A percentile compares a stretch with the other conserved stretches of the same genome.
These are phyloP conservation scores for Prunus armeniaca DNA, from an alignment of 306 rosid genomes.

Conservation along the genomic window DNA sequence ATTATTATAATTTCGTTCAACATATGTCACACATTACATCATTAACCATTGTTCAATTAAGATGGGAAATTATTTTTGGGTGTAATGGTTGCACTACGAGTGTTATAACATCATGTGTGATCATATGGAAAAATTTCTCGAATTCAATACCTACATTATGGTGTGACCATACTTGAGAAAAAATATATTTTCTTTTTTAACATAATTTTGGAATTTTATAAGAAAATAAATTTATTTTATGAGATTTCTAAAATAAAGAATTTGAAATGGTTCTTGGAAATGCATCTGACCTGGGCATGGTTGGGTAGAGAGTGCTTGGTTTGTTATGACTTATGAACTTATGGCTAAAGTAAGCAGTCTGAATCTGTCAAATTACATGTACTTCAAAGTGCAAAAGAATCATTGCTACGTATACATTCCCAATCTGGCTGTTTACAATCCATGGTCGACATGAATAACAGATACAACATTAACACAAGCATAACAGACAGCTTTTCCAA, in stretches of 20 bases:
- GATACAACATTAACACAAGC: slow-evolving; percentile 21
- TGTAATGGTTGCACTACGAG: too few relatives aligned
- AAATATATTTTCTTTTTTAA: background rate
- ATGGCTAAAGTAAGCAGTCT: background rate
- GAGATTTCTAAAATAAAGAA: background rate
- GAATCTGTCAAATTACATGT: slow-evolving; percentile 3
- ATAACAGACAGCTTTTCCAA: slow-evolving; percentile 28
- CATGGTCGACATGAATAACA: slow-evolving; percentile 35
- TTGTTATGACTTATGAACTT: too few relatives aligned
- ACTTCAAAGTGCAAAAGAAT: slow-evolving; percentile 12
- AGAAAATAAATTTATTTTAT: too few relatives aligned
- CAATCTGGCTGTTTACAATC: slow-evolving; percentile 34
- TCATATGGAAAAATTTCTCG: too few relatives aligned
- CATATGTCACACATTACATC: background rate
- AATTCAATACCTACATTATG: too few relatives aligned
- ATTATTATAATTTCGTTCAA: too few relatives aligned
- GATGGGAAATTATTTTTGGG: background rate
- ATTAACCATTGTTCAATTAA: background rate
- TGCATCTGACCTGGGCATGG: background rate
- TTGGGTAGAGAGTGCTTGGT: too few relatives aligned
- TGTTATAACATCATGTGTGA: too few relatives aligned
- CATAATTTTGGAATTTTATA: background rate
- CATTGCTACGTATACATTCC: slow-evolving; percentile 46
- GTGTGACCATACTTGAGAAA: too few relatives aligned
- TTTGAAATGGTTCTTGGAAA: background rate